A percentile compares a stretch with the other conserved stretches of the same genome.
Evolutionary conservation across 1,284 basidiomycete species (phyloP).

Genomic region (Tilletia walkeri): DNA sequence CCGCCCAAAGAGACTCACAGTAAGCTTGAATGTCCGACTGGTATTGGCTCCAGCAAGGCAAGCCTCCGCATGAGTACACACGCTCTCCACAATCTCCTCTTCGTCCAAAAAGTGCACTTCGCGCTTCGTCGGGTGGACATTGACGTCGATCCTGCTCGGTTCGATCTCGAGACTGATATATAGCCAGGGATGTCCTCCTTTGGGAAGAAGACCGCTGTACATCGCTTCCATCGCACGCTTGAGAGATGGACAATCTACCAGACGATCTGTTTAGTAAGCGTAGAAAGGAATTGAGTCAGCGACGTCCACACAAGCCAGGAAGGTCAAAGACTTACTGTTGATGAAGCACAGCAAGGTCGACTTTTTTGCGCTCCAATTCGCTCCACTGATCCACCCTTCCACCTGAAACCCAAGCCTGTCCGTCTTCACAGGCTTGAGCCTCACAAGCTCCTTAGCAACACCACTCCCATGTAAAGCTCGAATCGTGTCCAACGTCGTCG

Average conservation of each 20-base stretch:
- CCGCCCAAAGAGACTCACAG: constrained; percentile 13
- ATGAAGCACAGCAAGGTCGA: constrained; percentile 88
- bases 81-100: constrained; percentile 76
- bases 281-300: not conserved
- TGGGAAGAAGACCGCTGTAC: constrained; percentile 83
- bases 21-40: constrained; percentile 45
- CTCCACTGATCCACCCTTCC: constrained; percentile 76
- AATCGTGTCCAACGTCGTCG: constrained; percentile 72
- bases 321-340: constrained; percentile 69
- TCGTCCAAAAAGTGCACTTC: constrained; percentile 92
- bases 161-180: constrained; percentile 85
- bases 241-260: constrained; percentile 85
- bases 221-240: constrained; percentile 83
- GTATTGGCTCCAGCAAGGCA: constrained; percentile 40
- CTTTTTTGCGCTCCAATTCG: constrained; percentile 86
- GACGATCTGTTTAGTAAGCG: constrained; percentile 69
- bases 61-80: constrained; percentile 60
- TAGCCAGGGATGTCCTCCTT: constrained; percentile 84
- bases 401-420: constrained; percentile 33
- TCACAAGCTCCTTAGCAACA: constrained; percentile 76
- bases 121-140: constrained; percentile 96
- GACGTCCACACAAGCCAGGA: not conserved
- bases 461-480: constrained; percentile 76
- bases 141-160: constrained; percentile 87
- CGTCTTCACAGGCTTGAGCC: constrained; percentile 48